Base-by-base conservation (phyloP, 495 filamentous ascomycete species). In the Aspergillus nidulans region DNA sequence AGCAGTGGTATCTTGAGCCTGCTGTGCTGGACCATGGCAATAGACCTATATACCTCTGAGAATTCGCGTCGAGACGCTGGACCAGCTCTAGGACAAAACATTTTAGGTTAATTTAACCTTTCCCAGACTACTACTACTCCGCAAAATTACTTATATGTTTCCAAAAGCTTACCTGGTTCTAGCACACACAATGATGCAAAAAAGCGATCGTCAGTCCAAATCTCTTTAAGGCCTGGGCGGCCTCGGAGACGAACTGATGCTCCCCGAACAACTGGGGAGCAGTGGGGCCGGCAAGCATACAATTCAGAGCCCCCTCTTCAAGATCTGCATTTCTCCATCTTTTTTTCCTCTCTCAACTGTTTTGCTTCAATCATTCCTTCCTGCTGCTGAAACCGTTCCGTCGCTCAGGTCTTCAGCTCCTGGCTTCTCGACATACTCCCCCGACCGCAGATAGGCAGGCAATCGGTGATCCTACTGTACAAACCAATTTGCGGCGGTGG, bases 231-330 rank as follows among this genome's bases (percentile, higher is more conserved):
- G 30, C 4, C 2, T 34, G 30, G 10, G 30, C 30, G 30, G 4
- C 30, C 9, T 39, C 65, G 70, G 70, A 73, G 69, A 49, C 56
- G 47, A 32, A 6, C 51, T 44, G 1, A 47, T 40, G n/a, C 68
- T 73, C 70, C 69, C 69, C 70, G 69, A 61, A 52, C 41, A 60
- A 47, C 30, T 49, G 42, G 53, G 20, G 53, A 39, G 51, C 47
- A 56, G 70, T 67, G 70, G 68, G 68, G 66, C 66, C 45, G 51
- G 63, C 53, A 16, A 23, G 36, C 23, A 43, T 49, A 42, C 45
- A 49, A 52, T 24, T 18, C 25, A 32, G 25, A 40, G 34, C n/a
- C 45, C 38, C 47, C 47, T 39, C 47, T 49, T 49, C 46, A 49
- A 49, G 47, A 49, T 49, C 47, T 39, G 47, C 47, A 49, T 38